phyloP scores from a whole-genome alignment of 768 basidiomycete genomes.

The Pleurotus ostreatus region DNA sequence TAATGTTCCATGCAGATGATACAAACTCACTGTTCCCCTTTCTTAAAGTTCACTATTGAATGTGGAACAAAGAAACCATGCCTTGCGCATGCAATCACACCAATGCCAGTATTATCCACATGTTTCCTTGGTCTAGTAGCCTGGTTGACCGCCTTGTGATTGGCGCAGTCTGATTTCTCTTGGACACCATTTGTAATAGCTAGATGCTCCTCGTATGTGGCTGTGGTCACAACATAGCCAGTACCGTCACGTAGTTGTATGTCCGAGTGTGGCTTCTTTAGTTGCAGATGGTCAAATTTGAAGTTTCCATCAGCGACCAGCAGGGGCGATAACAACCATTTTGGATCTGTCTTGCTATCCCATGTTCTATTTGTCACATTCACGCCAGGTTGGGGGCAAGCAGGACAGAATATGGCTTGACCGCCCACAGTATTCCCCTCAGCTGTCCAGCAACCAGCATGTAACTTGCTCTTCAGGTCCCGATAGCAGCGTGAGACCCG shows the following conservation, averaged over 20 bases:
- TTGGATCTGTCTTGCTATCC: neutral
- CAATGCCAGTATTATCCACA: constrained; percentile 22
- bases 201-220: constrained; percentile 5
- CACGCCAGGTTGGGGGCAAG: constrained; percentile 13
- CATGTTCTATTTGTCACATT: constrained; percentile 1
- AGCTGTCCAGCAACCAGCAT: neutral
- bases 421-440: neutral
- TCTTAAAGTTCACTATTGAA: constrained; percentile 25
- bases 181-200: neutral
- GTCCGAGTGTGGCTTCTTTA: neutral
- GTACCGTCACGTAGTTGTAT: neutral
- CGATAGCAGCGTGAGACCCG: constrained; percentile 1
- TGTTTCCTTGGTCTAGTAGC: constrained; percentile 13
- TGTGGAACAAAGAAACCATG: constrained; percentile 28
- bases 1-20: neutral
- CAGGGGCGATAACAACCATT: neutral
- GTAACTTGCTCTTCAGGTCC: neutral
- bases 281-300: constrained; percentile 10
- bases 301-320: constrained; percentile 13
- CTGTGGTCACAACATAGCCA: neutral
- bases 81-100: constrained; percentile 23
- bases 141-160: constrained; percentile 14
- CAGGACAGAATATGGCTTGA: constrained; percentile 11
- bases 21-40: constrained; percentile 20
- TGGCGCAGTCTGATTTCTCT: neutral